These are phyloP conservation scores for Cymbidium sinense DNA, from an alignment of 106 monocot genomes.

Conservation along the genomic window DNA sequence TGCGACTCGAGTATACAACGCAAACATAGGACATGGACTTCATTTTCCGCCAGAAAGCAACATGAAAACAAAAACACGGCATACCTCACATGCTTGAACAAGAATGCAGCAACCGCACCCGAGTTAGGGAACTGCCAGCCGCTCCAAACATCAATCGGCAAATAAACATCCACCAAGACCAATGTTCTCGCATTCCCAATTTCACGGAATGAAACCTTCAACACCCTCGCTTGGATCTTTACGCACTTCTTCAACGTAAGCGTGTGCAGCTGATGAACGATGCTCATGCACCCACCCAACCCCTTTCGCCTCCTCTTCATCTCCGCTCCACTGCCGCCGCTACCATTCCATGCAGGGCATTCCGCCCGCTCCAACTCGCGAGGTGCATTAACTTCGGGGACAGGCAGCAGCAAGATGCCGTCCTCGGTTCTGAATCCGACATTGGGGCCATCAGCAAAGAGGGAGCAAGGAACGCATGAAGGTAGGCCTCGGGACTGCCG, in stretches of 20 bases:
- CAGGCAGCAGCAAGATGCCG: conserved; percentile 26
- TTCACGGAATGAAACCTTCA: conserved; percentile 28
- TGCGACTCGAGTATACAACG: not conserved
- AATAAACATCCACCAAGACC: conserved; percentile 72
- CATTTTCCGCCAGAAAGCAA: not conserved
- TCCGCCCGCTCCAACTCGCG: not conserved
- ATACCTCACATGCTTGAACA: conserved; percentile 90
- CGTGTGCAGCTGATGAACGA: conserved; percentile 52
- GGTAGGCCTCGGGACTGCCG: not conserved
- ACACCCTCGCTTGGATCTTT: conserved; percentile 38
- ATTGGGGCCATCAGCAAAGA: conserved; percentile 19
- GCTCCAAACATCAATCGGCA: conserved; percentile 66
- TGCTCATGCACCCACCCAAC: conserved; percentile 37
- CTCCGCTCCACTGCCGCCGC: not conserved
- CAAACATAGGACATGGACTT: not conserved
- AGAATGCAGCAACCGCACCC: conserved; percentile 39
- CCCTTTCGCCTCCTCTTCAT: conserved; percentile 34
- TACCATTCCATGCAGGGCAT: not conserved
- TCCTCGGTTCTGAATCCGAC: conserved; percentile 37
- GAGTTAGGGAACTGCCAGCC: conserved; percentile 81
- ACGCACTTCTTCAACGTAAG: conserved; percentile 33
- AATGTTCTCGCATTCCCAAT: conserved; percentile 36
- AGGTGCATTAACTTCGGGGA: not conserved
- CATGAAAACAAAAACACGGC: not conserved
- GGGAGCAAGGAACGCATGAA: conserved; percentile 32